Evolutionary conservation across 208 protist species (phyloP).

Genomic region (Trypanosoma mega): DNA sequence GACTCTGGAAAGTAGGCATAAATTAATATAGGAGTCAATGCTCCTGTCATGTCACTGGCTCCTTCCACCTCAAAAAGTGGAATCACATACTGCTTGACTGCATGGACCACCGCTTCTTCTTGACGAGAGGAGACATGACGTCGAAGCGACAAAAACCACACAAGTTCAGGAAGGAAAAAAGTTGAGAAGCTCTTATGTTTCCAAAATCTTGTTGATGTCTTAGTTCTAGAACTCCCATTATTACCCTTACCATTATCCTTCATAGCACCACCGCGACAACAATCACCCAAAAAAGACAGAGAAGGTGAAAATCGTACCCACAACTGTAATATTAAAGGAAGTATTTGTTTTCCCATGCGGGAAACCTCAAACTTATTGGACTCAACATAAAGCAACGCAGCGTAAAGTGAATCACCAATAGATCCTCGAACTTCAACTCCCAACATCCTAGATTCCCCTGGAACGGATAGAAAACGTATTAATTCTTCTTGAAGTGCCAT

Average conservation of each 20-base stretch:
- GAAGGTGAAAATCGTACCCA: slow-evolving; percentile 45
- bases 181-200: slow-evolving; percentile 3
- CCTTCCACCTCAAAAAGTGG: slow-evolving; percentile 24
- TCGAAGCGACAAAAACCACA: slow-evolving; percentile 23
- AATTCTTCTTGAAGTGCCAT: slow-evolving; percentile 80
- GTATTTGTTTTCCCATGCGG: slow-evolving; percentile 65
- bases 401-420: slow-evolving; percentile 18
- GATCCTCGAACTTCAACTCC: neutral
- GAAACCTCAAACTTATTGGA: slow-evolving; percentile 58
- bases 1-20: slow-evolving; percentile 24
- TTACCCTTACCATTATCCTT: too few species aligned
- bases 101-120: slow-evolving; percentile 26
- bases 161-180: slow-evolving; percentile 20
- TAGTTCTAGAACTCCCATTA: too few species aligned
- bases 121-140: slow-evolving; percentile 4
- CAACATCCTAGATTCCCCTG: neutral
- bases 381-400: slow-evolving; percentile 20
- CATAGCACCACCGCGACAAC: neutral
- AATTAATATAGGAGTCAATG: slow-evolving; percentile 8
- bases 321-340: slow-evolving; percentile 70
- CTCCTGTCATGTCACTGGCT: too few species aligned
- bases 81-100: slow-evolving; percentile 19
- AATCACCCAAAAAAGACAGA: slow-evolving; percentile 31
- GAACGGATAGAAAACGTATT: slow-evolving; percentile 29
- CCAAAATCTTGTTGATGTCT: too few species aligned